These are phyloP conservation scores for Chytriomyces sp. DNA, from an alignment of 192 early-diverging fungal genomes.

Conservation along the genomic window DNA sequence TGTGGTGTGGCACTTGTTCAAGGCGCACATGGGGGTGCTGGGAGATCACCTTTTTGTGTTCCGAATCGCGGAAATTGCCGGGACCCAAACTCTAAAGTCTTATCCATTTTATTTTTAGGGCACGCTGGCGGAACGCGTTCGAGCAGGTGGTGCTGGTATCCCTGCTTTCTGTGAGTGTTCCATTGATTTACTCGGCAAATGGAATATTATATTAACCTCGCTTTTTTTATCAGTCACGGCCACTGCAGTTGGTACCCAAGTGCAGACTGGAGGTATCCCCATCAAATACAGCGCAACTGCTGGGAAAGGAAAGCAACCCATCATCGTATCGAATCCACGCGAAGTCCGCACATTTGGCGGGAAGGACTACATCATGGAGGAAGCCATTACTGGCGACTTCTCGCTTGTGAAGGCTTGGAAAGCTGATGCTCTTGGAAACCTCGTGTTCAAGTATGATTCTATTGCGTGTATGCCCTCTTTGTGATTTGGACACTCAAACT, in stretches of 20 bases:
- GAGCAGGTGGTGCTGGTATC: constrained; percentile 78
- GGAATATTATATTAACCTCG: no score
- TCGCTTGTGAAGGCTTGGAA: constrained; percentile 86
- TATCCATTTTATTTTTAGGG: no score
- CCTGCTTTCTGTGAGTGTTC: constrained; percentile 69
- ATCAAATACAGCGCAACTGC: constrained; percentile 65
- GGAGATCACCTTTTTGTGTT: background rate
- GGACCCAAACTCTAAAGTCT: constrained; percentile 9
- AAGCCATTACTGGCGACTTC: constrained; percentile 76
- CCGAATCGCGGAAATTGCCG: constrained; percentile 1
- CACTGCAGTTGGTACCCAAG: constrained; percentile 71
- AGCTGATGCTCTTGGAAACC: constrained; percentile 77
- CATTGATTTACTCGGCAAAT: constrained; percentile 6
- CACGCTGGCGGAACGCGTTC: constrained; percentile 76
- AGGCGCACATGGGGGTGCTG: constrained; percentile 26
- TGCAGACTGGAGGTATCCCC: constrained; percentile 73
- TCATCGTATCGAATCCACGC: constrained; percentile 65
- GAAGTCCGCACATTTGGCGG: constrained; percentile 59
- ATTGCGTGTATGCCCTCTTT: background rate
- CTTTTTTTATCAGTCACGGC: constrained; percentile 36
- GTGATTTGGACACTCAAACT: background rate
- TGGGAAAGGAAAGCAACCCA: constrained; percentile 54
- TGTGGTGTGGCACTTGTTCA: no score
- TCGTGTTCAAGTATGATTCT: constrained; percentile 58
- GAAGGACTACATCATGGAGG: constrained; percentile 76